Evolutionary conservation across 495 filamentous ascomycete species (phyloP), one percentile per base, ranked within the genome.

Genomic region (Xylaria scruposa): DNA sequence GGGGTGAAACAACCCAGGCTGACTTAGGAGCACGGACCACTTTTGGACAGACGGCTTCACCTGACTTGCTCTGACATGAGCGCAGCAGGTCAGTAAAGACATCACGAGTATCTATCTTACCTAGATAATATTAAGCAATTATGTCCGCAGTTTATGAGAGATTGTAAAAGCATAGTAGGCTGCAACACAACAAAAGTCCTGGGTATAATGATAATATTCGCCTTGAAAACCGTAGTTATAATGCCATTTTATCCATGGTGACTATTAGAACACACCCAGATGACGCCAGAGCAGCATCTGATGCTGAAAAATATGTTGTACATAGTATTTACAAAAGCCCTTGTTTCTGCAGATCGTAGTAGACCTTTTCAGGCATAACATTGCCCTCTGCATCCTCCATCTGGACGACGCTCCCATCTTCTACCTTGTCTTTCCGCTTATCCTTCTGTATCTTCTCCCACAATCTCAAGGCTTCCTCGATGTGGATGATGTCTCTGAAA

Each of bases 311-410:
- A 1, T 13, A 42, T 42, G 36, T 31, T 56, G 17, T 56, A 51
- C 68, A 64, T 38, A 5, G 26, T n/a, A 26, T 54, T 81, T 83
- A 92, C 54, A 93, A 83, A 72, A 93, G 79, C 65, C 91, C 91
- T 76, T 91, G 89, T 79, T 91, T 91, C 81, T 89, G 86, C 78
- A 93, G 80, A 81, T 99, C 97, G 67, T 94, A 88, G 78, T 97
- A 99, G 51, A 99, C 94, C 84, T 97, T 97, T 84, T 97, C 92
- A 0, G 97, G 96, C 96, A 99, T 98, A 36, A 98, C 97, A 78
- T 98, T 98, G 56, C 96, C 96, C 78, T 97, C 92, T 0, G 89
- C 92, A 82, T 99, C 96, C 85, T 99, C 96, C 97, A 98, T 98
- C 85, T 99, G 94, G 42, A 97, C 93, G 1, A 98, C 89, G 60